A percentile compares a stretch with the other conserved stretches of the same genome.
Evolutionary conservation across 2,329 filamentous ascomycete genomes (phyloP).

Genomic region (Pseudocercospora eumusae): DNA sequence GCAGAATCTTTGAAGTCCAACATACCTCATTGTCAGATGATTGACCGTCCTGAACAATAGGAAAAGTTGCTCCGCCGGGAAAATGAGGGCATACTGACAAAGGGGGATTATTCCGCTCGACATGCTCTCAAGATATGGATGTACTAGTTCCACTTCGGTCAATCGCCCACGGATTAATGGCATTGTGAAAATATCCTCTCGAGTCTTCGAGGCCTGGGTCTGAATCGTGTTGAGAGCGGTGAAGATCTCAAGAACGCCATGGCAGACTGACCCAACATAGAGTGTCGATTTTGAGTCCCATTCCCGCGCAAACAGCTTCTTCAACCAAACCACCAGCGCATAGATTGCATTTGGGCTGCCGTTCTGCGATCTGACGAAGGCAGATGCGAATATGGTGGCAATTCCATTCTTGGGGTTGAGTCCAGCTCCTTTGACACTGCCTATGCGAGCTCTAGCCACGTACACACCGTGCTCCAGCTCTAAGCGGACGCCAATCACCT

Average conservation of each 20-base stretch:
- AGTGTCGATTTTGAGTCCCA: slow-evolving; percentile 22
- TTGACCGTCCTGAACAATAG: slow-evolving; percentile 88
- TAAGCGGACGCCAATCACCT: slow-evolving; percentile 9
- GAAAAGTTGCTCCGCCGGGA: slow-evolving; percentile 70
- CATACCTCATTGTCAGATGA: slow-evolving; percentile 72
- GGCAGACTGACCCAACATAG: slow-evolving; percentile 6
- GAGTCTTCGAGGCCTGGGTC: neutral
- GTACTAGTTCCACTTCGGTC: slow-evolving; percentile 14
- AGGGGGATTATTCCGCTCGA: slow-evolving; percentile 58
- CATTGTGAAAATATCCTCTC: slow-evolving; percentile 18
- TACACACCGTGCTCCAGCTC: neutral
- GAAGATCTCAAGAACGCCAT: slow-evolving; percentile 22
- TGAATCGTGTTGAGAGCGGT: neutral
- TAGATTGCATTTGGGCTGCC: neutral
- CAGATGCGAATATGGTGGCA: neutral
- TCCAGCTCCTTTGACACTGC: too few species aligned
- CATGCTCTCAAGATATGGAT: slow-evolving; percentile 4
- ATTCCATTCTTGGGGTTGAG: neutral
- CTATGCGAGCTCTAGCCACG: neutral
- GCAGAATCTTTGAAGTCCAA: neutral
- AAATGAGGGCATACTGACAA: slow-evolving; percentile 78
- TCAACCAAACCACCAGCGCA: slow-evolving; percentile 26
- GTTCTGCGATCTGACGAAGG: neutral
- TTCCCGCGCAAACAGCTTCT: slow-evolving; percentile 22
- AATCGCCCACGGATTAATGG: slow-evolving; percentile 17